Percentiles rank a stretch among this genome's conserved stretches.
Conservation (phyloP, 2,329 filamentous ascomycete genomes). For the Stachybotrys elegans region DNA sequence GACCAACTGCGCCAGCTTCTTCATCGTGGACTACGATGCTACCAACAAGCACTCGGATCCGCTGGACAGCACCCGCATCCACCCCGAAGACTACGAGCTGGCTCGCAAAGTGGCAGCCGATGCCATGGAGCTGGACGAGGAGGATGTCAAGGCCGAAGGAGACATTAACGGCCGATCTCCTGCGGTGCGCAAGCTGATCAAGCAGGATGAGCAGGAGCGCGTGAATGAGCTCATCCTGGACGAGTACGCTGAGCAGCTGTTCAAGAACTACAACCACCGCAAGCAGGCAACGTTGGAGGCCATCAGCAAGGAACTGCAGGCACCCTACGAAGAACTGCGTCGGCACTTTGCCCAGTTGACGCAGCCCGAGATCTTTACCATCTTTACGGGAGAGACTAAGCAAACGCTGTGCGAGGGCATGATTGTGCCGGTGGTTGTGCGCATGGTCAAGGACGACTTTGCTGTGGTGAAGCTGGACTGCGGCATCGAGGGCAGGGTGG, state of each 20-base stretch:
- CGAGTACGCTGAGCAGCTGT: slow-evolving; percentile 93
- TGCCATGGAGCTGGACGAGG: slow-evolving; percentile 91
- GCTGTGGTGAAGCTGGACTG: slow-evolving; percentile 92
- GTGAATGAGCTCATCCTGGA: slow-evolving; percentile 95
- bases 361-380: slow-evolving; percentile 83
- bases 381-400: slow-evolving; percentile 89
- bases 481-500: slow-evolving; percentile 84
- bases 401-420: slow-evolving; percentile 82
- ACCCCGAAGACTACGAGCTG: slow-evolving; percentile 97
- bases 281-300: slow-evolving; percentile 96
- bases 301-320: slow-evolving; percentile 87
- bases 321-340: slow-evolving; percentile 90
- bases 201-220: slow-evolving; percentile 87
- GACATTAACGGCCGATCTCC: slow-evolving; percentile 86
- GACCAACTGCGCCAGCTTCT: slow-evolving; percentile 95
- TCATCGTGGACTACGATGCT: slow-evolving; percentile 85
- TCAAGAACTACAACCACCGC: slow-evolving; percentile 86
- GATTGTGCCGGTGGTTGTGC: slow-evolving; percentile 86
- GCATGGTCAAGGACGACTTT: slow-evolving; percentile 85
- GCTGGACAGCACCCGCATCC: slow-evolving; percentile 92
- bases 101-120: slow-evolving; percentile 98
- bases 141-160: slow-evolving; percentile 92
- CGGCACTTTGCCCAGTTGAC: slow-evolving; percentile 68
- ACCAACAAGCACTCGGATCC: slow-evolving; percentile 80
- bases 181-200: slow-evolving; percentile 91